Evolutionary conservation across 2,329 filamentous ascomycete species (phyloP), one percentile per base, ranked within the genome.

Genomic region (Tothia fuscella): DNA sequence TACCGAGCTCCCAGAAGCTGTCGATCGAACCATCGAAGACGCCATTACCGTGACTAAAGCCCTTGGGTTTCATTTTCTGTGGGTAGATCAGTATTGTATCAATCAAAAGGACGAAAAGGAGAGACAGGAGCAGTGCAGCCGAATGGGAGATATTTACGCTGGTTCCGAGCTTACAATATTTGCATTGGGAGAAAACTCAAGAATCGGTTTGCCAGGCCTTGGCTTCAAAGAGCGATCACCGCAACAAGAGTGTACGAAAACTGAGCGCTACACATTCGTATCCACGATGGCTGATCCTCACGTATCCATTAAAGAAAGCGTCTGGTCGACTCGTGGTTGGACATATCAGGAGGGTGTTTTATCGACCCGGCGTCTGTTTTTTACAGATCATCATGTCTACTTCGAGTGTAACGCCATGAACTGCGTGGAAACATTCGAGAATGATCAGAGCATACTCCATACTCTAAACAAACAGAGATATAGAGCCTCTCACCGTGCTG

Each of bases 1-100:
- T 14, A 35, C 32, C 32, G n/a, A n/a, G n/a, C n/a, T n/a, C n/a
- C 31, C 6, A 3, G 14, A 9, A 2, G 20, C 25, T 7, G 16
- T 42, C 12, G n/a, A 26, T 6, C 5, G 3, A 31, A 43, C 35
- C 2, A 38, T 46, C 13, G 19, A 30, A 14, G 45, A 46, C 21
- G 44, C 44, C 4, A 46, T 46, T 10, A 6, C 5, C 6, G 41
- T 41, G 9, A 25, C 21, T 5, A 22, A 19, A 5, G n/a, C 3
- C 6, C 42, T 46, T 9, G 42, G 41, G n/a, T 19, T 35, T n/a
- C n/a, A 21, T 13, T 46, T 41, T 34, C 44, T 44, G 19, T 46
- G 44, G 44, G 44, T 44, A 12, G 44, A 46, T 20, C 26, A 36
- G 9, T 30, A 43, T 10, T 46, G 41, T 28, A 46, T 44, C 3